Evolutionary conservation across 2,329 filamentous ascomycete genomes (phyloP).

Genomic region (Colletotrichum tamarilloi): DNA sequence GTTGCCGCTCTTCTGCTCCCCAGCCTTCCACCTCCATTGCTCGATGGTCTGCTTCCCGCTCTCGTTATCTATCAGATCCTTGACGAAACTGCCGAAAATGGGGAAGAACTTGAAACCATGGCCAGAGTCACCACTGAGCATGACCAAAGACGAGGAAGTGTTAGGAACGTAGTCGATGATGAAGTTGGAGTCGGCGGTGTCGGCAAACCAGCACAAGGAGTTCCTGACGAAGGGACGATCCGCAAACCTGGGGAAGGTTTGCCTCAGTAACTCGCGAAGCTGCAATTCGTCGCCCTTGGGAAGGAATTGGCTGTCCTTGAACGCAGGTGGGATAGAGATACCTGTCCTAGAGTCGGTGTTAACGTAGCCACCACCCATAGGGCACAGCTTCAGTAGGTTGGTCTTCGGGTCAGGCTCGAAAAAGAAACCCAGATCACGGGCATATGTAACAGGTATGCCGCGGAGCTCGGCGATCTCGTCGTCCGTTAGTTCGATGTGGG

Average conservation of each 20-base stretch:
- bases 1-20: slow-evolving; percentile 34
- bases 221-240: slow-evolving; percentile 66
- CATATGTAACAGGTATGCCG: slow-evolving; percentile 70
- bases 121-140: slow-evolving; percentile 69
- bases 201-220: slow-evolving; percentile 71
- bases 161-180: slow-evolving; percentile 69
- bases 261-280: slow-evolving; percentile 59
- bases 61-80: slow-evolving; percentile 53
- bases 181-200: slow-evolving; percentile 69
- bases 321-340: slow-evolving; percentile 44
- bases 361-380: slow-evolving; percentile 67
- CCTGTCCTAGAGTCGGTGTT: slow-evolving; percentile 48
- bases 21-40: slow-evolving; percentile 64
- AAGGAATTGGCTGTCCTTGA: slow-evolving; percentile 57
- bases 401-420: slow-evolving; percentile 72
- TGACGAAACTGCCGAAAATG: slow-evolving; percentile 65
- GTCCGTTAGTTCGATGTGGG: slow-evolving; percentile 67
- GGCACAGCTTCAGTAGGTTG: slow-evolving; percentile 69
- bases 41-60: slow-evolving; percentile 52
- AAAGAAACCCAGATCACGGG: slow-evolving; percentile 72
- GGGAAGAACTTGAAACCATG: slow-evolving; percentile 74
- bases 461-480: slow-evolving; percentile 64
- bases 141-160: slow-evolving; percentile 53
- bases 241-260: slow-evolving; percentile 63
- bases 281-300: slow-evolving; percentile 63